Conservation (phyloP, 345 rosid species). For the Aquilaria yunnanensis region DNA sequence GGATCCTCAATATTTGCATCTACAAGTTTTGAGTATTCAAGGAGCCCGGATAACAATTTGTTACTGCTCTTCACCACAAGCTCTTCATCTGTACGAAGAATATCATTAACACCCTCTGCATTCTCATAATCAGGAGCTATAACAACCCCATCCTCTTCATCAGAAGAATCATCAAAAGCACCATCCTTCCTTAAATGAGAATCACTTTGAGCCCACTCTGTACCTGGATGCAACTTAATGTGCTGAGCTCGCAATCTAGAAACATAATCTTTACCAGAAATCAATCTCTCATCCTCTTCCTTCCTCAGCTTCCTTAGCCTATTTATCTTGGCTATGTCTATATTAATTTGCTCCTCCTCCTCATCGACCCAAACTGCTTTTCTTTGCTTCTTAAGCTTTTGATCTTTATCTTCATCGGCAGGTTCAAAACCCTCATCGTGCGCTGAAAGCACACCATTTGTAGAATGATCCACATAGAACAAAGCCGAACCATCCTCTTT, state of each 20-base stretch:
- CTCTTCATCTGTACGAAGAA: slow-evolving; percentile 70
- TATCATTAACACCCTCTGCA: slow-evolving; percentile 40
- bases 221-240: slow-evolving; percentile 72
- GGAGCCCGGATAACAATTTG: slow-evolving; percentile 61
- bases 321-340: slow-evolving; percentile 58
- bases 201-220: slow-evolving; percentile 80
- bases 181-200: slow-evolving; percentile 15
- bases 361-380: slow-evolving; percentile 90
- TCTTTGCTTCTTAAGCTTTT: slow-evolving; percentile 31
- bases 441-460: slow-evolving; percentile 23
- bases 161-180: slow-evolving; percentile 34
- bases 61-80: slow-evolving; percentile 57
- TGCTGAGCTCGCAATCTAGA: slow-evolving; percentile 84
- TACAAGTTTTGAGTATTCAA: slow-evolving; percentile 76
- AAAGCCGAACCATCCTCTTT: slow-evolving; percentile 35
- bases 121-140: slow-evolving; percentile 29
- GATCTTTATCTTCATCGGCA: slow-evolving; percentile 28
- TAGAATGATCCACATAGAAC: slow-evolving; percentile 55
- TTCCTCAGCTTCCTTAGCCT: slow-evolving; percentile 88
- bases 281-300: slow-evolving; percentile 62
- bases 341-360: slow-evolving; percentile 54
- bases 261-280: slow-evolving; percentile 70
- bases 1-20: slow-evolving; percentile 81
- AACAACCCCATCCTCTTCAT: slow-evolving; percentile 34
- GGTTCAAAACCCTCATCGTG: slow-evolving; percentile 33